A percentile compares a stretch with the other conserved stretches of the same genome.
Conservation (phyloP, 2,329 filamentous ascomycete species). For the Tolypocladium cylindrosporum region DNA sequence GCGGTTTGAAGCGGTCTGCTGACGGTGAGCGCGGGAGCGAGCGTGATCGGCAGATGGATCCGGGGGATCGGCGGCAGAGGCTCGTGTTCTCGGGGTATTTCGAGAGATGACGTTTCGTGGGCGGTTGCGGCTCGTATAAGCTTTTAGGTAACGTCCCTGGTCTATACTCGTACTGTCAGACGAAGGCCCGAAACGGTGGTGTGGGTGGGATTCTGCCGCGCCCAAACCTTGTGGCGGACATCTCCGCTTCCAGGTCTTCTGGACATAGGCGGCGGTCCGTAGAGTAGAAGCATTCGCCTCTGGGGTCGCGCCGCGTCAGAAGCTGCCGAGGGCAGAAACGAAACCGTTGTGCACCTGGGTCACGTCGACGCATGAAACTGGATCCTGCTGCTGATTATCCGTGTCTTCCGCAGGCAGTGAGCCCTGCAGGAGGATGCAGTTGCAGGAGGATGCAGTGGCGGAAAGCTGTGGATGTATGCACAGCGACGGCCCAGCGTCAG, state of each 20-base stretch:
- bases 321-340: neutral
- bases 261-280: too few relatives aligned
- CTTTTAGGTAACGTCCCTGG: neutral
- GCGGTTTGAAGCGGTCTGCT: neutral
- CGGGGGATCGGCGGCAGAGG: neutral
- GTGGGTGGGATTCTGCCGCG: neutral
- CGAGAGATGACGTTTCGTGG: neutral
- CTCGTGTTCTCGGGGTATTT: neutral
- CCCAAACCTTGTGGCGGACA: neutral
- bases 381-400: neutral
- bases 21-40: neutral
- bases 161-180: neutral
- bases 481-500: neutral
- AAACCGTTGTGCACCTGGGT: neutral
- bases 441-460: too few relatives aligned
- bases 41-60: neutral
- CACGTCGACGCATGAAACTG: neutral
- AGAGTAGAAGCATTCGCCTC: too few relatives aligned
- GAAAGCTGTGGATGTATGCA: too few relatives aligned
- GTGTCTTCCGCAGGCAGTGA: neutral
- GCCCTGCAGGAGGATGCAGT: neutral
- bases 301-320: neutral
- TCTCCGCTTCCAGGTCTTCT: neutral
- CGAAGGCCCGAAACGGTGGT: neutral
- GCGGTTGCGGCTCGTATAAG: neutral